phyloP scores from a whole-genome alignment of 768 basidiomycete species.

The Ramaria sp. region DNA sequence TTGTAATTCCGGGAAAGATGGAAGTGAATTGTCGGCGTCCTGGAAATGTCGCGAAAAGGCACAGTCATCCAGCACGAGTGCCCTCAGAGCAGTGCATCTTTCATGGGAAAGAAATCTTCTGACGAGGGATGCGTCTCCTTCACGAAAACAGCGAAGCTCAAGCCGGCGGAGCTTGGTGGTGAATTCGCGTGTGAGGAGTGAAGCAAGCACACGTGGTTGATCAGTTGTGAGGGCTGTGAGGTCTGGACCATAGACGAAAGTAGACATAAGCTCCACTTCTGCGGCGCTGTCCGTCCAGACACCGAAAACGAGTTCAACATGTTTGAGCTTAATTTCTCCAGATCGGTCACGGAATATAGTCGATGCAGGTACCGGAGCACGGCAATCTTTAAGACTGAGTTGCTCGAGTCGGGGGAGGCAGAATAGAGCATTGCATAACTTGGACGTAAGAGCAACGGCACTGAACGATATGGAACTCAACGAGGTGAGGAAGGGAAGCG shows the following conservation, averaged over 20 bases:
- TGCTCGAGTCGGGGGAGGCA: neutral
- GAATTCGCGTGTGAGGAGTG: neutral
- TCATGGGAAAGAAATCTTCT: neutral
- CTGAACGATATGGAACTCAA: neutral
- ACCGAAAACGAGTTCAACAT: neutral
- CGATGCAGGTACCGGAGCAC: neutral
- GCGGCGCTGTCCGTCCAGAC: neutral
- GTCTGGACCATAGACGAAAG: neutral
- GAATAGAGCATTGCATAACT: neutral
- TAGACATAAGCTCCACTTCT: neutral
- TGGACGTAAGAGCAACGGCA: neutral
- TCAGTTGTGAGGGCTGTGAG: neutral
- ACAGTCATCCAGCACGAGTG: neutral
- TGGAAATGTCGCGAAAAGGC: neutral
- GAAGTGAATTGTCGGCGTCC: neutral
- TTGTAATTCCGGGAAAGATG: neutral
- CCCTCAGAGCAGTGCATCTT: neutral
- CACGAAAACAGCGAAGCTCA: neutral
- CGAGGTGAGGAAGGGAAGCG: neutral
- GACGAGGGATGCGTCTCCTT: neutral
- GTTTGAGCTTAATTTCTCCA: neutral
- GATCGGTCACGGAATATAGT: neutral
- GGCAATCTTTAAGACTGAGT: neutral
- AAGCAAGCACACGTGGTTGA: neutral
- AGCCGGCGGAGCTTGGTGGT: neutral